Conservation (phyloP, 2,329 filamentous ascomycete species). For the Aureobasidium sp. region DNA sequence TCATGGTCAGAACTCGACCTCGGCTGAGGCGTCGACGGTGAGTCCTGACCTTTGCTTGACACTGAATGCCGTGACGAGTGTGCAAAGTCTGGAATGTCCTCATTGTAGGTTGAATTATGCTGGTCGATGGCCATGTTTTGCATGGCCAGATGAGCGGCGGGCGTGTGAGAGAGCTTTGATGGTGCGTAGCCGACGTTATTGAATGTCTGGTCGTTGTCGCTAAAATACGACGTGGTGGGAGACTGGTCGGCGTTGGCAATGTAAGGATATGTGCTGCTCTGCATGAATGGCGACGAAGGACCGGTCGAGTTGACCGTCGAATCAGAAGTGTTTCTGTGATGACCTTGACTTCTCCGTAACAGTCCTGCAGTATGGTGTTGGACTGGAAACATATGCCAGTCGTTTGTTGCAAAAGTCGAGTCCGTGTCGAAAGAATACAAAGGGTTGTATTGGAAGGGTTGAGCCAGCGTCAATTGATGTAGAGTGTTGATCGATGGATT, state of each 20-base stretch:
- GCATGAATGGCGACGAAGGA: conserved; percentile 37
- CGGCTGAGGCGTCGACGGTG: conserved; percentile 51
- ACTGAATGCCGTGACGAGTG: conserved; percentile 51
- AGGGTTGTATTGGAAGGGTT: background rate
- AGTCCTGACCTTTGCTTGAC: conserved; percentile 54
- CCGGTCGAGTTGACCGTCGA: conserved; percentile 38
- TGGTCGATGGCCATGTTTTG: conserved; percentile 51
- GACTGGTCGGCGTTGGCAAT: conserved; percentile 40
- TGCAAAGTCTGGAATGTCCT: conserved; percentile 46
- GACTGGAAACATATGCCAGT: conserved; percentile 12
- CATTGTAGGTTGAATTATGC: conserved; percentile 33
- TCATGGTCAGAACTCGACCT: conserved; percentile 44
- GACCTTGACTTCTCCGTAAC: background rate
- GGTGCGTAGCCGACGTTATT: conserved; percentile 23
- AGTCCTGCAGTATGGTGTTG: conserved; percentile 5
- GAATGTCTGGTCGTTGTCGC: conserved; percentile 19
- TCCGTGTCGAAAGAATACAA: conserved; percentile 1
- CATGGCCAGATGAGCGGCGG: conserved; percentile 53
- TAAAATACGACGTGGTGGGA: conserved; percentile 33
- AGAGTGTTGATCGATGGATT: background rate
- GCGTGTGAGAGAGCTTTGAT: conserved; percentile 26
- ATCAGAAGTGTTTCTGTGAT: conserved; percentile 22
- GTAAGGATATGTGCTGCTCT: conserved; percentile 30
- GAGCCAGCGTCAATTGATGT: conserved; percentile 3
- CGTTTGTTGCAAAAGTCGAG: background rate